Percentiles rank a stretch among this genome's conserved stretches.
phyloP scores from a whole-genome alignment of 163 green algal species.

The Botryococcus braunii region DNA sequence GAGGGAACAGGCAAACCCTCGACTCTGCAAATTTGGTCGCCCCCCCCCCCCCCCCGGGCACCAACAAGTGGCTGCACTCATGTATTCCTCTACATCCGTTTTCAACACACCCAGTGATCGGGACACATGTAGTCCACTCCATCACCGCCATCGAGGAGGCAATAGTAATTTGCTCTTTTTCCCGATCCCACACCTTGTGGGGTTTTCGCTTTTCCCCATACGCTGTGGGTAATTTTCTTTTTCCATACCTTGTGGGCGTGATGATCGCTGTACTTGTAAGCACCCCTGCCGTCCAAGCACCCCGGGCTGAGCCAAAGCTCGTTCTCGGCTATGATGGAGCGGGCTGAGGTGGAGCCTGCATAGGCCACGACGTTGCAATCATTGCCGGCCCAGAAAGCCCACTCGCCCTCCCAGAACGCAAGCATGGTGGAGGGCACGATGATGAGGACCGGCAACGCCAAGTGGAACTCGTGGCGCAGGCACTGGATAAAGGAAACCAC shows the following conservation, averaged over 20 bases:
- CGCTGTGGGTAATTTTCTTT: too few relatives aligned
- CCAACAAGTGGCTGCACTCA: too few relatives aligned
- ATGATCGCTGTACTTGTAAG: neutral
- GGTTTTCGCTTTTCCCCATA: too few relatives aligned
- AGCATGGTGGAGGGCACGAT: slow-evolving; percentile 44
- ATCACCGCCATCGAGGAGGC: too few relatives aligned
- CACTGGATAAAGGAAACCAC: slow-evolving; percentile 53
- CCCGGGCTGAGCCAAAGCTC: slow-evolving; percentile 73
- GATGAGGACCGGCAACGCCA: slow-evolving; percentile 49
- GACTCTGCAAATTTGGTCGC: too few relatives aligned
- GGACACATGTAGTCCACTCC: too few relatives aligned
- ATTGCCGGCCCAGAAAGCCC: slow-evolving; percentile 42
- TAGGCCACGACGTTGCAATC: slow-evolving; percentile 54
- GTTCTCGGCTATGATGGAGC: slow-evolving; percentile 51
- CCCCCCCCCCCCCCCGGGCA: too few relatives aligned
- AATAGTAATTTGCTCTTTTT: too few relatives aligned
- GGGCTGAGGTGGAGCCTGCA: slow-evolving; percentile 36
- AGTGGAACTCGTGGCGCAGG: slow-evolving; percentile 44
- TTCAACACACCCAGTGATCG: too few relatives aligned
- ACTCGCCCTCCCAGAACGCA: slow-evolving; percentile 60
- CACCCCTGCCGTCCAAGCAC: slow-evolving; percentile 46
- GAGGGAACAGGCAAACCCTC: too few relatives aligned
- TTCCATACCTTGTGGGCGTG: neutral
- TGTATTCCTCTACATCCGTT: too few relatives aligned
- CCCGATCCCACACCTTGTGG: too few relatives aligned